Conservation (phyloP, 768 basidiomycete genomes). For the Hygrophorus pudorinus region DNA sequence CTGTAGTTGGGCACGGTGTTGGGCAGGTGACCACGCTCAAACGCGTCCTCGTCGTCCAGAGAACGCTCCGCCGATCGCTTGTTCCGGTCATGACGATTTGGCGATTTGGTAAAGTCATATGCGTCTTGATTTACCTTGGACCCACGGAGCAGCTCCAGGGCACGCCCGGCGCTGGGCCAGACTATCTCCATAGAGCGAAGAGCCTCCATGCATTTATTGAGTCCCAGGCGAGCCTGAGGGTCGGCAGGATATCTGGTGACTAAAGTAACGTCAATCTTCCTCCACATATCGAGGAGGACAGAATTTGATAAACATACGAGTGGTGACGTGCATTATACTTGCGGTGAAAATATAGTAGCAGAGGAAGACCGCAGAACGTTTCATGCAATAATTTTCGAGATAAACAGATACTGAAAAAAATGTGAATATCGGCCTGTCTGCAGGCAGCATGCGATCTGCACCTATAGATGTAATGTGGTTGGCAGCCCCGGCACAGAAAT, state of each 20-base stretch:
- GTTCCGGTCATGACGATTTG: constrained; percentile 24
- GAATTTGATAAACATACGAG: constrained; percentile 34
- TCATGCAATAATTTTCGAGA: constrained; percentile 50
- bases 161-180: constrained; percentile 73
- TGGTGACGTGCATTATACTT: constrained; percentile 70
- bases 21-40: constrained; percentile 5
- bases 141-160: constrained; percentile 61
- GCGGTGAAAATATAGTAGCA: constrained; percentile 77
- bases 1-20: constrained; percentile 11
- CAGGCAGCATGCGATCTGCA: constrained; percentile 16
- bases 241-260: constrained; percentile 58
- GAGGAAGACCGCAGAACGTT: constrained; percentile 56
- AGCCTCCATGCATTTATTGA: constrained; percentile 57
- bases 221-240: constrained; percentile 57
- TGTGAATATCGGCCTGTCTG: neutral
- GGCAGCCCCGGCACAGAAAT: constrained; percentile 68
- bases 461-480: constrained; percentile 68
- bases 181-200: constrained; percentile 55
- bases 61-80: constrained; percentile 55
- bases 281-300: neutral
- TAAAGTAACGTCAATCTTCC: constrained; percentile 16
- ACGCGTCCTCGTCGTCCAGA: constrained; percentile 24
- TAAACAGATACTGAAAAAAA: constrained; percentile 40
- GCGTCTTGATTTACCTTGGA: constrained; percentile 34
- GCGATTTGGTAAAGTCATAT: constrained; percentile 13